Conservation (phyloP, 2,329 filamentous ascomycete genomes). For the Leptographium flavum region DNA sequence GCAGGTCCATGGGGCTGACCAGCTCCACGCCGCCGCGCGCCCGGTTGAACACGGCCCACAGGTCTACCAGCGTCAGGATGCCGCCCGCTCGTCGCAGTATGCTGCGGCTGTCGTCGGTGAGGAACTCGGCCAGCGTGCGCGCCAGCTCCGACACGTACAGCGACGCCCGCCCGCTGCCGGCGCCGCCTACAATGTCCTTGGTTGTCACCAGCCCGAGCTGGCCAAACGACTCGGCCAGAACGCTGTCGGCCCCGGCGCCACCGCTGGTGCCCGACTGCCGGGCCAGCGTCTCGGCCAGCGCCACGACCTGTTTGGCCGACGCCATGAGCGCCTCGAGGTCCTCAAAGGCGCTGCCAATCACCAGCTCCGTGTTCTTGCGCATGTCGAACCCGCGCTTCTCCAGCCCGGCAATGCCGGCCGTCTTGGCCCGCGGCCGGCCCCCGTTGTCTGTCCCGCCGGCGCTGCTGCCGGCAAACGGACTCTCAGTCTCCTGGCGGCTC, state of each 20-base stretch:
- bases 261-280: slow-evolving; percentile 44
- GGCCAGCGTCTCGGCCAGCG: slow-evolving; percentile 78
- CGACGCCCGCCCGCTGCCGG: slow-evolving; percentile 49
- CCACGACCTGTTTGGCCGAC: slow-evolving; percentile 90
- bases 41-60: slow-evolving; percentile 92
- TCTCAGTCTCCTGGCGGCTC: too few species aligned
- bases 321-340: slow-evolving; percentile 95
- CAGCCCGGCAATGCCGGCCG: slow-evolving; percentile 58
- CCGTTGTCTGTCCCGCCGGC: too few species aligned
- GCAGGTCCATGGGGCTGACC: slow-evolving; percentile 81
- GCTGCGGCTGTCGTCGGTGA: slow-evolving; percentile 71
- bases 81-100: slow-evolving; percentile 69
- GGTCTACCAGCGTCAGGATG: slow-evolving; percentile 77
- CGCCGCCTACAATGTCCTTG: slow-evolving; percentile 67
- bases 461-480: too few species aligned
- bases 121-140: slow-evolving; percentile 73
- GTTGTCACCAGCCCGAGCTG: slow-evolving; percentile 85
- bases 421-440: too few species aligned
- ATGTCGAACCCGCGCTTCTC: slow-evolving; percentile 74
- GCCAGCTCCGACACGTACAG: slow-evolving; percentile 82
- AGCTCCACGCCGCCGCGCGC: slow-evolving; percentile 87
- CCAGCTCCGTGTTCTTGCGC: slow-evolving; percentile 81
- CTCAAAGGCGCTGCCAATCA: slow-evolving; percentile 90
- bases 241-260: slow-evolving; percentile 43
- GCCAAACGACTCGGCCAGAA: slow-evolving; percentile 69